Conservation (phyloP, 768 basidiomycete species). For the Panaeolus papilionaceus region DNA sequence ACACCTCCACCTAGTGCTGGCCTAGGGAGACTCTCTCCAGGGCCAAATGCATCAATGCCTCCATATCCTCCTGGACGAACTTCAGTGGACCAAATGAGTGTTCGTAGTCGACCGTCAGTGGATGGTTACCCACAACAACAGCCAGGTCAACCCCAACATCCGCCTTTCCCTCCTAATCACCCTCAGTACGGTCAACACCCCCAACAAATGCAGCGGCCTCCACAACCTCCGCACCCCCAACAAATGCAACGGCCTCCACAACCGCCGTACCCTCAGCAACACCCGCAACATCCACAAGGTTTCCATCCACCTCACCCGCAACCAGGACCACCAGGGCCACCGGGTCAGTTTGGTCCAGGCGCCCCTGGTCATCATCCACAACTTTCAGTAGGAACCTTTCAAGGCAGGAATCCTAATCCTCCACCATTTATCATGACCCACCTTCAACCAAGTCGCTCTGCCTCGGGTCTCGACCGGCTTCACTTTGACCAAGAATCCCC, state of each 20-base stretch:
- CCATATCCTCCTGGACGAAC: neutral
- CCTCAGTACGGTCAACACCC: slow-evolving; percentile 15
- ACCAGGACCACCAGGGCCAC: slow-evolving; percentile 4
- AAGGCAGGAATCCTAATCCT: slow-evolving; percentile 18
- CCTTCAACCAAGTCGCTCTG: slow-evolving; percentile 26
- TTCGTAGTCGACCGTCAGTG: slow-evolving; percentile 14
- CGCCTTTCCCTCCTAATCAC: slow-evolving; percentile 14
- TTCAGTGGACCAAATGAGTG: slow-evolving; percentile 3
- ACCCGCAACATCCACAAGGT: slow-evolving; percentile 14
- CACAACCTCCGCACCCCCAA: slow-evolving; percentile 20
- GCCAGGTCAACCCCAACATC: neutral
- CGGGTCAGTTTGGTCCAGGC: neutral
- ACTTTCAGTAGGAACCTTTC: slow-evolving; percentile 14
- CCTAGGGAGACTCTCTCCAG: neutral
- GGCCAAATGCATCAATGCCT: neutral
- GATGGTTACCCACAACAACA: slow-evolving; percentile 17
- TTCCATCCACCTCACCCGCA: neutral
- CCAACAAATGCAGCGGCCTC: slow-evolving; percentile 15
- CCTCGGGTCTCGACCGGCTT: slow-evolving; percentile 50
- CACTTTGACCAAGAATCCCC: slow-evolving; percentile 79
- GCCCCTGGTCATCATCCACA: neutral
- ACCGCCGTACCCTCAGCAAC: slow-evolving; percentile 27
- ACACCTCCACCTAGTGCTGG: slow-evolving; percentile 9
- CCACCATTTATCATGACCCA: slow-evolving; percentile 14
- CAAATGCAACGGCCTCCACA: slow-evolving; percentile 21